Conservation (phyloP, 2,329 filamentous ascomycete species). For the Cytospora mali region DNA sequence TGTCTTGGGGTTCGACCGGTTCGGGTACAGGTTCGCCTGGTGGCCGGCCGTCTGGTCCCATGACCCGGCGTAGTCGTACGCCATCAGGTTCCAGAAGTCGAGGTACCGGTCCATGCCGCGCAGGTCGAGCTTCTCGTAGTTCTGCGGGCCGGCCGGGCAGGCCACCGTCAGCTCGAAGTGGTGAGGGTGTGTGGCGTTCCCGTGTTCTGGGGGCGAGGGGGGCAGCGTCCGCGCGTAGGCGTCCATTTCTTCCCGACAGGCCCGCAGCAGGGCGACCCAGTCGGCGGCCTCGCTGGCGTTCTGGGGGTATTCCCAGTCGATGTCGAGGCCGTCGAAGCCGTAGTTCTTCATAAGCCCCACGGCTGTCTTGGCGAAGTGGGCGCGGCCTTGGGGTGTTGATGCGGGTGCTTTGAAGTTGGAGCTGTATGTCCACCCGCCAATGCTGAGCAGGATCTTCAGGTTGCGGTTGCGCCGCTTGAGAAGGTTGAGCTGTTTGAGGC, state of each 20-base stretch:
- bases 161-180: constrained; percentile 69
- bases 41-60: constrained; percentile 77
- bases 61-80: constrained; percentile 83
- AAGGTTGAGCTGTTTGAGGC: constrained; percentile 84
- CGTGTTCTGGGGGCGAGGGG: constrained; percentile 23
- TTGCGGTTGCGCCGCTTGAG: constrained; percentile 81
- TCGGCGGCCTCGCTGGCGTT: constrained; percentile 56
- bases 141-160: constrained; percentile 62
- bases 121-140: constrained; percentile 66
- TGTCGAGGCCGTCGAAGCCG: constrained; percentile 74
- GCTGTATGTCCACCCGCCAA: constrained; percentile 93
- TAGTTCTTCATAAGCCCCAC: constrained; percentile 77
- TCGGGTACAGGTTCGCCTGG: constrained; percentile 76
- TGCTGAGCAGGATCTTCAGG: constrained; percentile 81
- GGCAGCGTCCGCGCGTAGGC: constrained; percentile 52
- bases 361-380: constrained; percentile 71
- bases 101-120: constrained; percentile 65
- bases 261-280: constrained; percentile 61
- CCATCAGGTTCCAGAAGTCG: constrained; percentile 83
- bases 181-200: constrained; percentile 35
- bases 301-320: constrained; percentile 71
- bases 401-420: constrained; percentile 78
- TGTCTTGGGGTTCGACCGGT: constrained; percentile 52
- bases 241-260: constrained; percentile 61
- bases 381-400: constrained; percentile 69